phyloP scores from a whole-genome alignment of 2,329 filamentous ascomycete genomes.

The Emmonsiellopsis sp. region DNA sequence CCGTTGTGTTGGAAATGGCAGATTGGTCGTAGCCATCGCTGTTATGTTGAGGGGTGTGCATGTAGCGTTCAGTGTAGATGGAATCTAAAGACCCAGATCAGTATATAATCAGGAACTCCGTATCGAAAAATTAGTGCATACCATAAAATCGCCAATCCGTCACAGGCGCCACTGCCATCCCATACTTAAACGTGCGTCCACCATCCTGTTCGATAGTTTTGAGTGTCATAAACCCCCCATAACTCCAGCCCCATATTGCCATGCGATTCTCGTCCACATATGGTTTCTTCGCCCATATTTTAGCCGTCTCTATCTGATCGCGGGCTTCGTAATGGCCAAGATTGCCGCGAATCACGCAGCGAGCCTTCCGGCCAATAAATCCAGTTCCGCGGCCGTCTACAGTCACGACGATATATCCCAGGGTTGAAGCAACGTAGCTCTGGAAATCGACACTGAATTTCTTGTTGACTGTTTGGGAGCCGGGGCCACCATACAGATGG shows the following conservation, averaged over 20 bases:
- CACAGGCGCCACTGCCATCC: conserved; percentile 97
- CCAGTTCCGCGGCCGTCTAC: conserved; percentile 91
- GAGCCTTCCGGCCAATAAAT: conserved; percentile 73
- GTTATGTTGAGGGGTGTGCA: conserved; percentile 88
- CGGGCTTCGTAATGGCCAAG: conserved; percentile 75
- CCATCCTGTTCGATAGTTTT: conserved; percentile 91
- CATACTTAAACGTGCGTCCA: conserved; percentile 84
- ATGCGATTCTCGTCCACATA: conserved; percentile 78
- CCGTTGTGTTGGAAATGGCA: conserved; percentile 62
- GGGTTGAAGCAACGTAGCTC: conserved; percentile 69
- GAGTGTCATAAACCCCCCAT: conserved; percentile 87
- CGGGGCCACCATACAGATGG: conserved; percentile 86
- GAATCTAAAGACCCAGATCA: conserved; percentile 47
- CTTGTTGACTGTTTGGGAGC: conserved; percentile 80
- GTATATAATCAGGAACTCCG: not conserved
- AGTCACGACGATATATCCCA: conserved; percentile 91
- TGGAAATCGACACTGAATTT: conserved; percentile 81
- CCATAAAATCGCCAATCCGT: conserved; percentile 93
- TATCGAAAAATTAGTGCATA: conserved; percentile 17
- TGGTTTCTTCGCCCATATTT: conserved; percentile 67
- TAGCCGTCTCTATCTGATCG: conserved; percentile 85
- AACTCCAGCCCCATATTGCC: conserved; percentile 98
- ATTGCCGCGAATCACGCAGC: conserved; percentile 72
- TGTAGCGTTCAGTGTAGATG: conserved; percentile 93
- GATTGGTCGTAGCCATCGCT: conserved; percentile 64